Evolutionary conservation across 345 rosid species (phyloP).

Genomic region (Capsella bursapastoris): DNA sequence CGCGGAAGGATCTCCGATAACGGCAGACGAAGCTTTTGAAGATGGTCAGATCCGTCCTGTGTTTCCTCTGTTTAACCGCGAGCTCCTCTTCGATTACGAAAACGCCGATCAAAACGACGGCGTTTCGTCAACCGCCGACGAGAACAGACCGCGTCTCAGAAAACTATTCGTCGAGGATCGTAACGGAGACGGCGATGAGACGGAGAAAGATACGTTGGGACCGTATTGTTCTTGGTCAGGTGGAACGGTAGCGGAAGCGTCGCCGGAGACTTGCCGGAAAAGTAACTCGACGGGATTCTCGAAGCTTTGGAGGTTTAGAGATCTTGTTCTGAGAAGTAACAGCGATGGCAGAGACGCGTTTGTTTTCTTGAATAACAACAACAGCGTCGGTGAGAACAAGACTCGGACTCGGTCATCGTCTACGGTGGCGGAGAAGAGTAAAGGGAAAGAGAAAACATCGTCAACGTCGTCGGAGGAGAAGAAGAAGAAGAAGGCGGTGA

Average conservation of each 20-base stretch:
- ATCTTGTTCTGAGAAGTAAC: constrained; percentile 50
- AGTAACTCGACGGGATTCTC: constrained; percentile 69
- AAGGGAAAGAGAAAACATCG: constrained; percentile 35
- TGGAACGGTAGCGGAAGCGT: constrained; percentile 49
- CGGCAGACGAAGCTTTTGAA: constrained; percentile 56
- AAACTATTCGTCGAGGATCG: constrained; percentile 52
- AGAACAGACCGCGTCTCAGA: constrained; percentile 40
- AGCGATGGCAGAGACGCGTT: constrained; percentile 70
- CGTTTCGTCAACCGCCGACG: constrained; percentile 10
- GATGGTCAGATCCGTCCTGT: constrained; percentile 63
- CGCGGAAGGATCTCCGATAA: constrained; percentile 49
- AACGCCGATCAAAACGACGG: constrained; percentile 13
- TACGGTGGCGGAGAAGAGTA: constrained; percentile 27
- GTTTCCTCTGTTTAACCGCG: constrained; percentile 54
- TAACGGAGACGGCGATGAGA: neutral
- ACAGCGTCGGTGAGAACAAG: neutral
- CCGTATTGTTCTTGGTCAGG: constrained; percentile 53
- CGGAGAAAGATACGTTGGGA: constrained; percentile 29
- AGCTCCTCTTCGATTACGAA: constrained; percentile 39
- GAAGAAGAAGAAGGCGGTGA: neutral
- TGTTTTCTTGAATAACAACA: constrained; percentile 49
- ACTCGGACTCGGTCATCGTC: neutral
- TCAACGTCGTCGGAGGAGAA: constrained; percentile 25
- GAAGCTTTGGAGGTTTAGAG: constrained; percentile 58
- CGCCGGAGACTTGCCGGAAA: constrained; percentile 58